Evolutionary conservation across 305 asterid genomes (phyloP), one percentile per base, ranked within the genome.

Genomic region (Rubia peregrina): DNA sequence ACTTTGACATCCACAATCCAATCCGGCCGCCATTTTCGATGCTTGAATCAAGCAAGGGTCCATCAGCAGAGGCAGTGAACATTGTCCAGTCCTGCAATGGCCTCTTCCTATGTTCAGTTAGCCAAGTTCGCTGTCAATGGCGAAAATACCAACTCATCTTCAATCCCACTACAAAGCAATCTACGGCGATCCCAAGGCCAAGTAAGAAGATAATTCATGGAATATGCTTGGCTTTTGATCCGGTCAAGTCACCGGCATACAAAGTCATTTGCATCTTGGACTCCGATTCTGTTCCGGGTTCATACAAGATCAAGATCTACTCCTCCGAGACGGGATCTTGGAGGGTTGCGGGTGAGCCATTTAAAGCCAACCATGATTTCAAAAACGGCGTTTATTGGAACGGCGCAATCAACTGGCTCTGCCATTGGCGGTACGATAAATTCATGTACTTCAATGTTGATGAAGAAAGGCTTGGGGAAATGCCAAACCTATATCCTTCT

Each of bases 41-140:
- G 26, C 78, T 82, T 9, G 26, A 38, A 21, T 80, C 80, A 22
- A 51, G 55, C 0, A 62, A 62, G 7, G 82, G 73, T n/a, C 70
- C 75, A 67, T 2, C 7, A 24, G n/a, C 56, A 43, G 70, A 11
- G n/a, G 16, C 57, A 14, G 77, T 73, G 44, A 69, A 78, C 80
- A 77, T 85, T 71, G 10, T 73, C 10, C 81, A 79, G 38, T 85
- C 87, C 33, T 85, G 89, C 74, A 83, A 82, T 67, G 87, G 89
- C 38, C 64, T 85, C n/a, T 53, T 85, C 56, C 80, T 77, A 8
- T 85, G 87, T 69, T 66, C 80, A 6, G 68, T 78, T 68, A 8
- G 69, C 7, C 80, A 78, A 26, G 82, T 83, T 33, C 82, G 89
- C 73, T 78, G 78, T 69, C 84, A 83, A 11, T 62, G 65, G 9